Evolutionary conservation across 2,329 filamentous ascomycete species (phyloP), one percentile per base, ranked within the genome.

Genomic region (Fonsecaea pugnacius): DNA sequence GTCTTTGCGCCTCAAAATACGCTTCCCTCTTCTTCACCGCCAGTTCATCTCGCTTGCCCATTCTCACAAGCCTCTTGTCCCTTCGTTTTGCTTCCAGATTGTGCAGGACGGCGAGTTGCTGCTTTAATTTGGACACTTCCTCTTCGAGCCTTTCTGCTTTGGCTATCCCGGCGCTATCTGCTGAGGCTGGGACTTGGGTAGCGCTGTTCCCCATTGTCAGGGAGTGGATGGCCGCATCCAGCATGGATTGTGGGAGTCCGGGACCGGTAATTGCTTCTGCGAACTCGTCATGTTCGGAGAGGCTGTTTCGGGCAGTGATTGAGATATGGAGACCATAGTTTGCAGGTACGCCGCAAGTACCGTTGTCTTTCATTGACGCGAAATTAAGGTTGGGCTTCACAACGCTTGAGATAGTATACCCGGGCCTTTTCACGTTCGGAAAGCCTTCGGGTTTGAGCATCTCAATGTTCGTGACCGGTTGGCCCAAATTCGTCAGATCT

Each of bases 391-490:
- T 77, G n/a, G 94, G 94, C 79, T 96, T 97, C 65, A 94, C 83
- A 27, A 97, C 83, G 1, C 83, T 84, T 58, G 82, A 79, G 24
- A 85, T 77, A 16, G 84, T 80, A 69, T 85, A 83, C 18, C 82
- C 83, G 67, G 27, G 65, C 72, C 46, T 70, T 73, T 69, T 68
- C 38, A 51, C 35, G 73, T 71, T 68, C 32, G 78, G 75, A 71
- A 82, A 82, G 65, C 79, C 78, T 75, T 77, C 81, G 0, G 91
- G 87, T 9, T 87, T 84, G 32, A 91, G 80, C 76, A 95, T 90
- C n/a, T 83, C 75, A 27, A 98, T 73, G 70, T 96, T 96, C 10
- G 91, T 95, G 36, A 96, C 87, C 18, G 92, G 87, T 3, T 91
- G 90, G 60, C 92, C 92, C 63, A 96, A 83, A 64, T 89, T 90